These are phyloP conservation scores for Choricystis sp. DNA, from an alignment of 139 green algal species.

Conservation along the genomic window DNA sequence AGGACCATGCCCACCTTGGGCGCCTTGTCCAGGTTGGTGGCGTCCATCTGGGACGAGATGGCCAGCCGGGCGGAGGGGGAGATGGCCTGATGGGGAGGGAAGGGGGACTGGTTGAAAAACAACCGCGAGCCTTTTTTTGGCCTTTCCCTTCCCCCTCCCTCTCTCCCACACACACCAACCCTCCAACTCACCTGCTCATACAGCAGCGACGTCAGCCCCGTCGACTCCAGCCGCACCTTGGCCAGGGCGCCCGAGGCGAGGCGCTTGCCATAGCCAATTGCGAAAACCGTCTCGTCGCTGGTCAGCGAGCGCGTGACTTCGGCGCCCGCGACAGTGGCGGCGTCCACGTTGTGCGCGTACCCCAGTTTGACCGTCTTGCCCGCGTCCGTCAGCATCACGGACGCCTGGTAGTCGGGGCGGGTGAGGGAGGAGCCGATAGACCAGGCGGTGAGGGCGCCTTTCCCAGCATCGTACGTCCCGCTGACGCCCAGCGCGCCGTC, in stretches of 20 bases:
- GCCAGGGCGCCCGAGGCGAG: constrained; percentile 8
- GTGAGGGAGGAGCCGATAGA: constrained; percentile 5
- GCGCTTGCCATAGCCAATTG: constrained; percentile 6
- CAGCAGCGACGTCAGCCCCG: not conserved
- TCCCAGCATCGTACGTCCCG: constrained; percentile 9
- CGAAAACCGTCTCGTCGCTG: not conserved
- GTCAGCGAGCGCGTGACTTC: constrained; percentile 8
- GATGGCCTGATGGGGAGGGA: too few relatives aligned
- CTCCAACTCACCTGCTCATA: too few relatives aligned
- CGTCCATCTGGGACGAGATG: constrained; percentile 9
- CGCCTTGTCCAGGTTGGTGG: constrained; percentile 8
- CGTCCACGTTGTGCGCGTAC: constrained; percentile 19
- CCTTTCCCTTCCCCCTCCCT: too few relatives aligned
- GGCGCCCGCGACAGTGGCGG: constrained; percentile 2
- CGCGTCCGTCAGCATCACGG: constrained; percentile 4
- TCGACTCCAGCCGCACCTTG: constrained; percentile 10
- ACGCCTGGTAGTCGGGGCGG: constrained; percentile 10
- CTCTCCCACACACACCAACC: too few relatives aligned
- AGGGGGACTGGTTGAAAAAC: too few relatives aligned
- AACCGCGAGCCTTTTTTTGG: too few relatives aligned
- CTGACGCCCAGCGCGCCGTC: constrained; percentile 7
- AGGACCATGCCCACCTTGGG: constrained; percentile 14
- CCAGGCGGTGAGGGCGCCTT: constrained; percentile 6
- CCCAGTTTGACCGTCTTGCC: constrained; percentile 7
- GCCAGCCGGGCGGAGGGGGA: constrained; percentile 1